Conservation (phyloP, 371 early-diverging fungal species). For the Umbelopsis sp. region DNA sequence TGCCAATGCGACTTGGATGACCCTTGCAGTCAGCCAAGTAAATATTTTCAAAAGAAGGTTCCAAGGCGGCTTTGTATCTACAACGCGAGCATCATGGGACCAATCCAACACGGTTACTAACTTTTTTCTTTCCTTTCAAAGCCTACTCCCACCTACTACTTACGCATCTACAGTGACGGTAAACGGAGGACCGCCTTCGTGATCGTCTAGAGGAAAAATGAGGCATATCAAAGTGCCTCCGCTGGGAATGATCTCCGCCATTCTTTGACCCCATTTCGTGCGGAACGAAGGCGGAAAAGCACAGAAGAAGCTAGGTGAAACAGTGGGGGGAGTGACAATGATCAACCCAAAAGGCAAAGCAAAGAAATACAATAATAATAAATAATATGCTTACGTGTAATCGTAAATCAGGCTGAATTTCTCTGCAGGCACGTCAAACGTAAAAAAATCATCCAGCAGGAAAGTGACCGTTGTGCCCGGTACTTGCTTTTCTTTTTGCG, state of each 20-base stretch:
- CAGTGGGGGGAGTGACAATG: background rate
- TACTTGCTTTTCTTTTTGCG: background rate
- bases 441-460: conserved; percentile 74
- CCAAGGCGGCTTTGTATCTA: conserved; percentile 53
- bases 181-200: conserved; percentile 71
- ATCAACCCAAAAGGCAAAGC: background rate
- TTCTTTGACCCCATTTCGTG: conserved; percentile 70
- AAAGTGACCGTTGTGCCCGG: conserved; percentile 50
- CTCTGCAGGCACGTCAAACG: conserved; percentile 53
- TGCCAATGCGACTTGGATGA: conserved; percentile 51
- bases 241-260: conserved; percentile 67
- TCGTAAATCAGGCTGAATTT: conserved; percentile 82
- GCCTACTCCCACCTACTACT: conserved; percentile 13
- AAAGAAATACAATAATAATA: no score
- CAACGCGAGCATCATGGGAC: background rate
- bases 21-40: conserved; percentile 59
- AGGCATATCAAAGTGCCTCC: conserved; percentile 83
- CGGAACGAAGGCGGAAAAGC: conserved; percentile 76
- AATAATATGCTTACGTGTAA: conserved; percentile 65
- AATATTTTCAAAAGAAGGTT: conserved; percentile 59
- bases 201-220: conserved; percentile 74
- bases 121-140: no score
- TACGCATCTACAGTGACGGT: conserved; percentile 57
- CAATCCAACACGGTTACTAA: background rate
- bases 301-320: conserved; percentile 72